These are phyloP conservation scores for Eustoma russellianum DNA, from an alignment of 257 asterid genomes.

Conservation along the genomic window DNA sequence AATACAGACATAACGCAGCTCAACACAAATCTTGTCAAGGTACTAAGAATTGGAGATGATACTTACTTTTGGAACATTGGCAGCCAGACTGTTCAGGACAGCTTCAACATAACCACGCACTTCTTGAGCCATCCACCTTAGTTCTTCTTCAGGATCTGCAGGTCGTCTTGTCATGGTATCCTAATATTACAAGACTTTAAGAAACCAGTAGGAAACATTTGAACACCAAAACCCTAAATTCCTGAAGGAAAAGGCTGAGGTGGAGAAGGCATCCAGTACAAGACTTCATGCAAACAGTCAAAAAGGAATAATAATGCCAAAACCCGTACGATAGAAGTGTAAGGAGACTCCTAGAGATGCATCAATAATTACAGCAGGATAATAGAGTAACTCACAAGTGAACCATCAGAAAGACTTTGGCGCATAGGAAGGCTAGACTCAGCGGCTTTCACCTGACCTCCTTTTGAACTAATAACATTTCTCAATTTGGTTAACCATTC, in stretches of 20 bases:
- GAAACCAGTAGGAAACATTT: neutral
- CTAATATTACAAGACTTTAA: slow-evolving; percentile 19
- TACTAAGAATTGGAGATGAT: neutral
- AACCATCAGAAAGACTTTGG: slow-evolving; percentile 83
- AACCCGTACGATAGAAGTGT: neutral
- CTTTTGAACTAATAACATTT: slow-evolving; percentile 68
- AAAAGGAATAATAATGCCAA: too few relatives aligned
- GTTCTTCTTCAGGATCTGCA: slow-evolving; percentile 92
- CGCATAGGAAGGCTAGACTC: slow-evolving; percentile 59
- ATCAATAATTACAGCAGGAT: neutral
- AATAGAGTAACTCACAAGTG: slow-evolving; percentile 57
- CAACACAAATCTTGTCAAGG: too few relatives aligned
- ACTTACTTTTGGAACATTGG: slow-evolving; percentile 87
- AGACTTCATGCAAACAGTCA: neutral
- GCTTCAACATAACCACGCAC: slow-evolving; percentile 98
- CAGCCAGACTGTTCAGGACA: slow-evolving; percentile 90
- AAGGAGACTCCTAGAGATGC: neutral
- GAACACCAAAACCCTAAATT: neutral
- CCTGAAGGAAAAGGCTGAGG: neutral
- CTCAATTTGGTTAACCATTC: slow-evolving; percentile 74
- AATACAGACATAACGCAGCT: too few relatives aligned
- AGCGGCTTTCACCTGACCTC: slow-evolving; percentile 77
- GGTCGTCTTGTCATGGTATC: slow-evolving; percentile 85
- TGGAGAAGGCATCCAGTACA: neutral
- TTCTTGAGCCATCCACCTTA: slow-evolving; percentile 97